These are phyloP conservation scores for Sugiyamaella novakii DNA, from an alignment of 1,139 yeast species.

Conservation along the genomic window DNA sequence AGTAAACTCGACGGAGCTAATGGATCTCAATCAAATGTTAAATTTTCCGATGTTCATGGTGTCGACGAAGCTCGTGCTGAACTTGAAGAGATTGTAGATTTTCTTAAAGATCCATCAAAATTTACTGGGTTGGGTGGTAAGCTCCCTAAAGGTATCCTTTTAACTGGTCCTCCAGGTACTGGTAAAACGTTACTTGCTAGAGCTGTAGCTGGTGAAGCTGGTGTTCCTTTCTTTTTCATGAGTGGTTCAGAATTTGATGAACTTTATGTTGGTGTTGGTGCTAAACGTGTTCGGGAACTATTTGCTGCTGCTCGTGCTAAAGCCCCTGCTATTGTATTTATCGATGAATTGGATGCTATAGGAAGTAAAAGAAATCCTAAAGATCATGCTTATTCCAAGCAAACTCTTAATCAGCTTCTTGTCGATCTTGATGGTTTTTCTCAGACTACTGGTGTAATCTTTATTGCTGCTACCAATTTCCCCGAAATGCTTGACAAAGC, in stretches of 20 bases:
- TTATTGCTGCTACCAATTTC: slow-evolving; percentile 97
- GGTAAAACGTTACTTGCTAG: slow-evolving; percentile 97
- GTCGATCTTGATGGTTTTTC: slow-evolving; percentile 97
- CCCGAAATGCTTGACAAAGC: slow-evolving; percentile 98
- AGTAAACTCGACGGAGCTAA: slow-evolving; percentile 41
- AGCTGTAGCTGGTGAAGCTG: slow-evolving; percentile 99
- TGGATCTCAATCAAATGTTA: slow-evolving; percentile 86
- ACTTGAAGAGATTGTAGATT: slow-evolving; percentile 94
- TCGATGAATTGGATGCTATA: slow-evolving; percentile 96
- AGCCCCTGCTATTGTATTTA: slow-evolving; percentile 95
- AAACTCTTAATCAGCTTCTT: slow-evolving; percentile 89
- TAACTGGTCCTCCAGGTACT: slow-evolving; percentile 99
- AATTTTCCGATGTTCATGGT: slow-evolving; percentile 92
- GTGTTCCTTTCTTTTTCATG: slow-evolving; percentile 98
- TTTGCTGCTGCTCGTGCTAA: slow-evolving; percentile 91
- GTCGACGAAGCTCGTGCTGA: slow-evolving; percentile 98
- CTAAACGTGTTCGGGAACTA: slow-evolving; percentile 92
- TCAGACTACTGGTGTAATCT: slow-evolving; percentile 88
- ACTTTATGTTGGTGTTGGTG: slow-evolving; percentile 98
- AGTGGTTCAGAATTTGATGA: slow-evolving; percentile 98
- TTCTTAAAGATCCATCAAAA: slow-evolving; percentile 91
- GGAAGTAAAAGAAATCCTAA: slow-evolving; percentile 97
- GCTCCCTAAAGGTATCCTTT: slow-evolving; percentile 91
- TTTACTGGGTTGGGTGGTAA: slow-evolving; percentile 97
- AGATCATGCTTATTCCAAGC: slow-evolving; percentile 97